phyloP scores from a whole-genome alignment of 805 yeast species.

The Nakazawaea populi region DNA sequence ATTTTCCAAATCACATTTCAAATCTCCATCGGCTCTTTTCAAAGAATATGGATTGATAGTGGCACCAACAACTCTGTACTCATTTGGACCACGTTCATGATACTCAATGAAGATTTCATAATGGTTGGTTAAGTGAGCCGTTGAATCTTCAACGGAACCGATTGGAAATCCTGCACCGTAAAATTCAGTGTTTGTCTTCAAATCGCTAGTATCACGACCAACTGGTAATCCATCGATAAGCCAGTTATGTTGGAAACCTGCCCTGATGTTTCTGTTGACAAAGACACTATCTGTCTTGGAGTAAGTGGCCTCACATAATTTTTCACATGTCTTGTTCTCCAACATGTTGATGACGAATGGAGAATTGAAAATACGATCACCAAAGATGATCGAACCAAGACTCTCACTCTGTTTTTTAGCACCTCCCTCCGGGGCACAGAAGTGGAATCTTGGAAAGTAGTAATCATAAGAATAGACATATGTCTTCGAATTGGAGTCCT shows the following conservation, averaged over 20 bases:
- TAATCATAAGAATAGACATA: slow-evolving; percentile 74
- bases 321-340: slow-evolving; percentile 59
- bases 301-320: slow-evolving; percentile 58
- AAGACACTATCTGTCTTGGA: slow-evolving; percentile 65
- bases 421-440: slow-evolving; percentile 72
- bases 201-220: slow-evolving; percentile 56
- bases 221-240: slow-evolving; percentile 92
- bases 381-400: slow-evolving; percentile 88
- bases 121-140: slow-evolving; percentile 72
- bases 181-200: slow-evolving; percentile 52
- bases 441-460: slow-evolving; percentile 77
- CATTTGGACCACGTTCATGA: slow-evolving; percentile 63
- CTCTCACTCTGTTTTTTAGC: slow-evolving; percentile 76
- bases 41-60: slow-evolving; percentile 65
- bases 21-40: slow-evolving; percentile 10
- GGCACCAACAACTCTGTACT: slow-evolving; percentile 87
- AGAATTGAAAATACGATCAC: slow-evolving; percentile 91
- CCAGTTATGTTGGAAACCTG: slow-evolving; percentile 90
- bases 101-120: slow-evolving; percentile 75
- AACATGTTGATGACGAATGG: slow-evolving; percentile 82
- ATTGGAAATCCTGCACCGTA: slow-evolving; percentile 80
- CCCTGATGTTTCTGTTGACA: slow-evolving; percentile 71
- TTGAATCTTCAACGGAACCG: slow-evolving; percentile 56
- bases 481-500: slow-evolving; percentile 38
- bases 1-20: slow-evolving; percentile 18